Conservation (phyloP, 805 yeast species). For the Candida stauntonica region DNA sequence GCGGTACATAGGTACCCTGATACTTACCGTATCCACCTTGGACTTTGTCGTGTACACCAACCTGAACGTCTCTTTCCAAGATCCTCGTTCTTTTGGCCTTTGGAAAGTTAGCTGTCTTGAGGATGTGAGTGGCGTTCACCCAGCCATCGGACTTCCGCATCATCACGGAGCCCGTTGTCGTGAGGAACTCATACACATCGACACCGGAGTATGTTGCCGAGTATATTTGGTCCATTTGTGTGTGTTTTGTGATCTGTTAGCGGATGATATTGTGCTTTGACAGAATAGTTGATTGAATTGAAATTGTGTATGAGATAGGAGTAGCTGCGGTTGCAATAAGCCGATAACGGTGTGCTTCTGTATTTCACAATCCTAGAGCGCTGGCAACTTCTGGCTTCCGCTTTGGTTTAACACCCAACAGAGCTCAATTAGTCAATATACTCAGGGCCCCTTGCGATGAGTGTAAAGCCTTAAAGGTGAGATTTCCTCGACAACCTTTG, state of each 20-base stretch:
- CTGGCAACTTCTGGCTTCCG: too few species aligned
- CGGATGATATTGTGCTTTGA: not conserved
- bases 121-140: conserved; percentile 93
- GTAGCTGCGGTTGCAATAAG: too few species aligned
- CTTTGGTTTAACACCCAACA: too few species aligned
- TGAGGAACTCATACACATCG: conserved; percentile 75
- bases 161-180: conserved; percentile 71
- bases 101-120: conserved; percentile 90
- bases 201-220: conserved; percentile 79
- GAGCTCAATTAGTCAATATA: too few species aligned
- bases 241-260: conserved; percentile 1
- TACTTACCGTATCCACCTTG: conserved; percentile 98
- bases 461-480: too few species aligned
- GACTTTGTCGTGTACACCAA: conserved; percentile 83
- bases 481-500: too few species aligned
- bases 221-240: conserved; percentile 40
- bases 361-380: too few species aligned
- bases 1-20: conserved; percentile 96
- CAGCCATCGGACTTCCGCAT: conserved; percentile 72
- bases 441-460: too few species aligned
- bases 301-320: too few species aligned
- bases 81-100: conserved; percentile 92
- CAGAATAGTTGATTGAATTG: too few species aligned
- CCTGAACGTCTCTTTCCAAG: conserved; percentile 89
- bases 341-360: too few species aligned